Evolutionary conservation across 495 filamentous ascomycete species (phyloP).

Genomic region (Hypoxylon trugodes): DNA sequence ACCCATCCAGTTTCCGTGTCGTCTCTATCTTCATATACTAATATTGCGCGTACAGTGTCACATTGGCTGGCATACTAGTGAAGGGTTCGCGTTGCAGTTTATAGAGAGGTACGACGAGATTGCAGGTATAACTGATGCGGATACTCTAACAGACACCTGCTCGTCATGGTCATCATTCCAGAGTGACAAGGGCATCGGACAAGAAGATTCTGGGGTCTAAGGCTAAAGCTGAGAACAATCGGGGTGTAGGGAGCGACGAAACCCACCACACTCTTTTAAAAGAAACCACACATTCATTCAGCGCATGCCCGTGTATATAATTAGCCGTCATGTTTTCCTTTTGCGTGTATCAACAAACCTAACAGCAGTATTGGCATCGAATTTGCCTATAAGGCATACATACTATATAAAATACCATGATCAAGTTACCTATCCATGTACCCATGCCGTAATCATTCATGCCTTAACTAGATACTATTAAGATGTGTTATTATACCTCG

Average conservation of each 20-base stretch:
- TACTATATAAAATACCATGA: no score
- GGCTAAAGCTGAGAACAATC: background rate
- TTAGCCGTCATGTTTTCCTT: background rate
- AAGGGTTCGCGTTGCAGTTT: constrained; percentile 60
- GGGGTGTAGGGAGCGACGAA: background rate
- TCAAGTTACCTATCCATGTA: no score
- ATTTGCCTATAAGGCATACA: no score
- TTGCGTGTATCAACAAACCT: background rate
- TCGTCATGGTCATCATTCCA: constrained; percentile 54
- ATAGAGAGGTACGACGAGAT: constrained; percentile 56
- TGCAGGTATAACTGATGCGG: constrained; percentile 44
- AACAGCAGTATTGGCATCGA: background rate
- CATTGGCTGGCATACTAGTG: constrained; percentile 60
- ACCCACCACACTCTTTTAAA: background rate
- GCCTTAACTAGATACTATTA: no score
- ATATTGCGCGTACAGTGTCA: constrained; percentile 38
- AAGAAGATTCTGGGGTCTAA: constrained; percentile 59
- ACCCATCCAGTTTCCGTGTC: background rate
- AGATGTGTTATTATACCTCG: no score
- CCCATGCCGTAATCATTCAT: no score
- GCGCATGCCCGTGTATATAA: background rate
- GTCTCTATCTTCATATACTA: background rate
- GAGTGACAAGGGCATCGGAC: constrained; percentile 31
- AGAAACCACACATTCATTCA: background rate
- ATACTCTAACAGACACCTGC: constrained; percentile 49